Evolutionary conservation across 73 alveolate species (phyloP).

Genomic region (Paramecium caudatum): DNA sequence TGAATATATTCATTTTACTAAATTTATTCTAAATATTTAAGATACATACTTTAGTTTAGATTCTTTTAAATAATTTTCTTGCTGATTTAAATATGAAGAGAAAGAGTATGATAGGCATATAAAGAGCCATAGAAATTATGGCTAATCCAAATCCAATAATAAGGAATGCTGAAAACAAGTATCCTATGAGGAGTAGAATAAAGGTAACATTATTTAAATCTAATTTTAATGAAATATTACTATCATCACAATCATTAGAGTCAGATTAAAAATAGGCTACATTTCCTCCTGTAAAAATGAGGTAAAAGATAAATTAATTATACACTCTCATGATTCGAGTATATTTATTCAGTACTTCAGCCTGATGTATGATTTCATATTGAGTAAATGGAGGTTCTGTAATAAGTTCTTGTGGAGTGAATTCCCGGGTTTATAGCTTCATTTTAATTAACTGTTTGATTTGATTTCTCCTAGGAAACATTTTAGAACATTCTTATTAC

Average conservation of each 20-base stretch:
- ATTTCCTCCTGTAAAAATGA: constrained; percentile 49
- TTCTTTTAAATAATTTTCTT: neutral
- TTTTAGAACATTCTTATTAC: neutral
- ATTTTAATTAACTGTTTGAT: neutral
- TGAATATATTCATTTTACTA: neutral
- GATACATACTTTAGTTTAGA: neutral
- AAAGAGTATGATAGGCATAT: constrained; percentile 5
- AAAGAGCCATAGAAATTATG: neutral
- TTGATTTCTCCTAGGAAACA: neutral
- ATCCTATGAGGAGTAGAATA: neutral
- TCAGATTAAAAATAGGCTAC: constrained; percentile 48
- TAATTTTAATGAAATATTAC: neutral
- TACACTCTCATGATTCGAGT: constrained; percentile 5
- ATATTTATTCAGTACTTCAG: constrained; percentile 44
- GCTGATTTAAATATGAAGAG: neutral
- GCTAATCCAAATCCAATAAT: constrained; percentile 48
- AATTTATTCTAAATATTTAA: neutral
- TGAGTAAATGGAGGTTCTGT: constrained; percentile 31
- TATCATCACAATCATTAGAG: constrained; percentile 40
- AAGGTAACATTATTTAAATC: constrained; percentile 39
- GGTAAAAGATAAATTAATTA: neutral
- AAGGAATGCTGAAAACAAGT: constrained; percentile 32
- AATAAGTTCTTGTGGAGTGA: neutral
- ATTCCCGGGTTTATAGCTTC: neutral
- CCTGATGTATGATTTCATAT: constrained; percentile 8